Evolutionary conservation across 345 rosid genomes (phyloP), one percentile per base, ranked within the genome.

Genomic region (Citropsis articulata): DNA sequence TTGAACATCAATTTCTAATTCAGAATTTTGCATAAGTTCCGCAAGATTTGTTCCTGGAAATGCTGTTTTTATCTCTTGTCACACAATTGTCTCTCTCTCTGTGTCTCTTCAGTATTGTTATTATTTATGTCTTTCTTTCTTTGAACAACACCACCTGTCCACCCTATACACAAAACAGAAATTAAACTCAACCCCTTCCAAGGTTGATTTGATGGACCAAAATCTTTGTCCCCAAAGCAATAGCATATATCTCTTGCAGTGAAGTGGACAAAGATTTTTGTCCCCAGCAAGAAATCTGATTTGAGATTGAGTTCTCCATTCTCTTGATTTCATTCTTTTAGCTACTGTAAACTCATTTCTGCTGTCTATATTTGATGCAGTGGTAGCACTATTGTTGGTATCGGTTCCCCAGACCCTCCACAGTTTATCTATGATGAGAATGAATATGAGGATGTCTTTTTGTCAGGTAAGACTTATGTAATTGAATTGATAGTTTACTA

Each of bases 391-490:
- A 92, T 96, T 36, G 93, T 96, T 45, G 98, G 97, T 64, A 85
- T 96, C 40, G 98, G 98, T 83, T 96, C 97, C 57, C 97, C 95
- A 24, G 98, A 96, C 82, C 97, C 99, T 69, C 99, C 97, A 0
- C 97, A 87, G 63, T 94, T 94, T 78, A 62, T 96, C 63, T 91
- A 94, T 21, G 89, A 96, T 63, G 97, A 96, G 1, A 93, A 89
- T 19, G 95, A 89, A n/a, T 91, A 94, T 82, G 77, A 79, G 74
- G 92, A 96, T 48, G 95, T 92, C 36, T 96, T 94, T 84, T 79
- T 92, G 81, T 91, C 98, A 79, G 97, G 99, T 90, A 88, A 82
- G 77, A n/a, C 31, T 73, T 40, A 59, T 56, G 25, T 61, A 14
- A n/a, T 66, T 56, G 16, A 13, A 31, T 28, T 30, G 33, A 5